These are phyloP conservation scores for Petunia secreta DNA, from an alignment of 257 asterid genomes.

Conservation along the genomic window DNA sequence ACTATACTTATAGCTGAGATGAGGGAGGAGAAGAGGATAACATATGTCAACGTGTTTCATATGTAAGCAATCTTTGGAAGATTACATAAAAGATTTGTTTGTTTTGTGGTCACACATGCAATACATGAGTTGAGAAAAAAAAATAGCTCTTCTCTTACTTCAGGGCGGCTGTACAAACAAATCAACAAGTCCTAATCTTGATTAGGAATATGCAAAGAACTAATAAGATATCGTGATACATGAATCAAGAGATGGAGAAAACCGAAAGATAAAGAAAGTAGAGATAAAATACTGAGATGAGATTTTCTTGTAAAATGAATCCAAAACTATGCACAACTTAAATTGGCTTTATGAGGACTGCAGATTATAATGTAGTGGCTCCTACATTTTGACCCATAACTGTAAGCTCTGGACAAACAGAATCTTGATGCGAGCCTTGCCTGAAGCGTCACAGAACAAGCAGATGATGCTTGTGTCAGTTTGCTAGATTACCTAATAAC, in stretches of 20 bases:
- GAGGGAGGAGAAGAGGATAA: background rate
- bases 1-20: background rate
- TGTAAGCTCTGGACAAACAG: too few relatives aligned
- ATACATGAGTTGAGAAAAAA: slow-evolving; percentile 8
- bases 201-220: slow-evolving; percentile 5
- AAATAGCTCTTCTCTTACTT: background rate
- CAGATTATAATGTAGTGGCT: too few relatives aligned
- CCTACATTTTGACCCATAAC: too few relatives aligned
- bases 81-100: background rate
- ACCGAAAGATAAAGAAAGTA: slow-evolving; percentile 17
- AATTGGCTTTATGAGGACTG: too few relatives aligned
- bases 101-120: background rate
- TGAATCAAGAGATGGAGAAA: slow-evolving; percentile 1
- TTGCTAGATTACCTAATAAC: too few relatives aligned
- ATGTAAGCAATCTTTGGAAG: background rate
- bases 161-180: background rate
- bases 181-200: background rate
- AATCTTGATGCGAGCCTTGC: too few relatives aligned
- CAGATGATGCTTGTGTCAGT: too few relatives aligned
- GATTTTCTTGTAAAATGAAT: too few relatives aligned
- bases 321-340: too few relatives aligned
- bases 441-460: too few relatives aligned
- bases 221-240: background rate
- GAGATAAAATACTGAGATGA: too few relatives aligned
- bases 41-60: background rate